phyloP scores from a whole-genome alignment of 306 rosid genomes.

The Sindora glabra region DNA sequence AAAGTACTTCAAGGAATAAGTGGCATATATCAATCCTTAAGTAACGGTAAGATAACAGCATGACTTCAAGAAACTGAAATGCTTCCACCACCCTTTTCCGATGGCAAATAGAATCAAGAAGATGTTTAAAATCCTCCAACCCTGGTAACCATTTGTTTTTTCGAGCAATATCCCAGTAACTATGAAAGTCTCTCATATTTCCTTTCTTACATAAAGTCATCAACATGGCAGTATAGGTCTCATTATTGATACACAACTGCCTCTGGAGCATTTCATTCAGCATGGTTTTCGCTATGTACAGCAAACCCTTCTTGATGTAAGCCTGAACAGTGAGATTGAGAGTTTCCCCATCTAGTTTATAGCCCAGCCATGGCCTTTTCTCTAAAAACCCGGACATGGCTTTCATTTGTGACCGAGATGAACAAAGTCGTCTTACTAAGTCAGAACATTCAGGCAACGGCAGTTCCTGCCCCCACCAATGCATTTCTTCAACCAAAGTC shows the following conservation, averaged over 20 bases:
- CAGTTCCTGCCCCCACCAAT: constrained; percentile 75
- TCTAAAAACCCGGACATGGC: constrained; percentile 30
- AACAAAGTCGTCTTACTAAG: constrained; percentile 45
- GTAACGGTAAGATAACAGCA: constrained; percentile 46
- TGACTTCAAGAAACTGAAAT: constrained; percentile 53
- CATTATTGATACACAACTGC: constrained; percentile 32
- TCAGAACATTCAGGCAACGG: constrained; percentile 34
- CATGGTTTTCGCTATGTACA: constrained; percentile 32
- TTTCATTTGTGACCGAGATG: constrained; percentile 38
- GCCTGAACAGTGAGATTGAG: constrained; percentile 57
- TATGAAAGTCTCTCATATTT: constrained; percentile 44
- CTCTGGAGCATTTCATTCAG: constrained; percentile 54
- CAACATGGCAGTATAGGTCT: constrained; percentile 51
- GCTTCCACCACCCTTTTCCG: constrained; percentile 42
- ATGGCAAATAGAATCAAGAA: constrained; percentile 44
- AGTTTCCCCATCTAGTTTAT: constrained; percentile 48
- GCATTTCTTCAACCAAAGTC: constrained; percentile 51
- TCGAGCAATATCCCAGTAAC: constrained; percentile 51
- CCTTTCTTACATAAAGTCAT: constrained; percentile 53
- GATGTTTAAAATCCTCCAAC: constrained; percentile 39
- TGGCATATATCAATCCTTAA: constrained; percentile 40
- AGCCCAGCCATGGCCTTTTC: constrained; percentile 36
- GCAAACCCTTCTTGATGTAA: constrained; percentile 54
- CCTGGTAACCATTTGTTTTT: constrained; percentile 56
- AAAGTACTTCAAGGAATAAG: constrained; percentile 47